phyloP scores from a whole-genome alignment of 805 yeast genomes.

The Maudiozyma pseudohumilis region DNA sequence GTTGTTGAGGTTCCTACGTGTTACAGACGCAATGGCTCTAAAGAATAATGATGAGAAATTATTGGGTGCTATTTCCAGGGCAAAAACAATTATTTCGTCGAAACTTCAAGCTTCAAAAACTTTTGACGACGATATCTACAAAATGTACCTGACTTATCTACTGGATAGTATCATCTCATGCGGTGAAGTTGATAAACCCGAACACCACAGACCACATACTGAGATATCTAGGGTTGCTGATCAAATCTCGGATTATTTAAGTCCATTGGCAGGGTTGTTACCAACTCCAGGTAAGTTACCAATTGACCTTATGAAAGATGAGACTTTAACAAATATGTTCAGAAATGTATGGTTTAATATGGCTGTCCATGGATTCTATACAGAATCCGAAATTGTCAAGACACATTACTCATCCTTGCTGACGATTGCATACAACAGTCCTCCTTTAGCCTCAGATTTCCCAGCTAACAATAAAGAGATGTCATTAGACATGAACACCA shows the following conservation, averaged over 20 bases:
- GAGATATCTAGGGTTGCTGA: slow-evolving; percentile 64
- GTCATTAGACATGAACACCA: slow-evolving; percentile 83
- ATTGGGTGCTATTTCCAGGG: slow-evolving; percentile 35
- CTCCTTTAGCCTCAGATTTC: slow-evolving; percentile 75
- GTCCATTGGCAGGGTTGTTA: slow-evolving; percentile 65
- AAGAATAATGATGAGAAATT: slow-evolving; percentile 31
- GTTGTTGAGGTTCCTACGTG: slow-evolving; percentile 48
- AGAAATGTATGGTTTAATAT: slow-evolving; percentile 91
- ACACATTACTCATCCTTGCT: slow-evolving; percentile 41
- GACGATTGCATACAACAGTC: slow-evolving; percentile 75
- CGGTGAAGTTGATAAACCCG: slow-evolving; percentile 70
- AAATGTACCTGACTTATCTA: slow-evolving; percentile 52
- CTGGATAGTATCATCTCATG: slow-evolving; percentile 57
- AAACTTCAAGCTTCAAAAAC: slow-evolving; percentile 21
- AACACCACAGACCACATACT: slow-evolving; percentile 69
- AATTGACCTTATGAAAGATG: slow-evolving; percentile 30
- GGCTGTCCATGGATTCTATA: slow-evolving; percentile 82
- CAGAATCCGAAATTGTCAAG: slow-evolving; percentile 43
- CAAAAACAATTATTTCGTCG: slow-evolving; percentile 39
- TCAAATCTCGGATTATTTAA: slow-evolving; percentile 52
- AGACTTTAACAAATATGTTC: slow-evolving; percentile 48
- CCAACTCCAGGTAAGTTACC: slow-evolving; percentile 48
- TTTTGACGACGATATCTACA: slow-evolving; percentile 35
- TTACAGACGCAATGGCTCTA: slow-evolving; percentile 37
- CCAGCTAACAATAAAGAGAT: slow-evolving; percentile 82